These are phyloP conservation scores for Rhytidiadelphus loreus DNA, from an alignment of 225 moss, liverwort and hornwort species.

Conservation along the genomic window DNA sequence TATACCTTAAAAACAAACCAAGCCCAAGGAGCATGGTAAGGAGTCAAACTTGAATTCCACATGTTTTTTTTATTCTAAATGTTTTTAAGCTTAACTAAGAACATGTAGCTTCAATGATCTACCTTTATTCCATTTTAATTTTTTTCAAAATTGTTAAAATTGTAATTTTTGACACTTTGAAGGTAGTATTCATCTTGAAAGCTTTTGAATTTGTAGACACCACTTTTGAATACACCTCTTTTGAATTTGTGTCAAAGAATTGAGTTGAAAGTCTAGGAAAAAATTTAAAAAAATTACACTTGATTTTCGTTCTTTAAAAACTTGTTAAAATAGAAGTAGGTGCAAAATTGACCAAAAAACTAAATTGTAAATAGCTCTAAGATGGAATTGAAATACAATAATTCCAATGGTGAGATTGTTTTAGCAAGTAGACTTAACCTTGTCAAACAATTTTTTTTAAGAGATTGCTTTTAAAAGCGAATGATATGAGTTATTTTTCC, in stretches of 20 bases:
- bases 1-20: neutral
- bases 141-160: too few species aligned
- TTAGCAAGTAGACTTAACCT: neutral
- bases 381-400: neutral
- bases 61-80: neutral
- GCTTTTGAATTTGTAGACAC: too few species aligned
- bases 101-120: rapidly evolving
- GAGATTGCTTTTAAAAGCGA: neutral
- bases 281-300: neutral
- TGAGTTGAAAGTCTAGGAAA: neutral
- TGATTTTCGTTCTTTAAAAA: neutral
- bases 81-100: neutral
- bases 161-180: too few species aligned
- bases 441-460: neutral
- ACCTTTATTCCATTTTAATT: neutral
- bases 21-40: rapidly evolving
- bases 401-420: neutral
- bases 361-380: rapidly evolving
- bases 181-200: neutral
- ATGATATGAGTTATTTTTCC: too few species aligned
- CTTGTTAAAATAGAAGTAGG: too few species aligned
- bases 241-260: neutral
- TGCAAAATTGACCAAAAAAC: neutral
- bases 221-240: neutral
- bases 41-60: too few species aligned